phyloP scores from a whole-genome alignment of 192 early-diverging fungal genomes.

The Podila minutissima region DNA sequence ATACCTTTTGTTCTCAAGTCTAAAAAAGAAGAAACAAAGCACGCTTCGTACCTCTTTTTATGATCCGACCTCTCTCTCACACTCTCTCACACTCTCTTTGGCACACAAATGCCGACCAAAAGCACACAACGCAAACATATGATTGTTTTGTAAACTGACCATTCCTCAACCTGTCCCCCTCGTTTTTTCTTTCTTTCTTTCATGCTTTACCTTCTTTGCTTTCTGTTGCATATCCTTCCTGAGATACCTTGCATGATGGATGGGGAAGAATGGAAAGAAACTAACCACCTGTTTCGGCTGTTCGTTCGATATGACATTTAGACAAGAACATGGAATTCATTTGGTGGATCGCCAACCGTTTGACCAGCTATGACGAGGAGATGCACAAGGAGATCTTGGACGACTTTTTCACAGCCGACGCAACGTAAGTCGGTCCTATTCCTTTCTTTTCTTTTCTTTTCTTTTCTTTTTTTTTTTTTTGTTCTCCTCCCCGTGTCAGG shows the following conservation, averaged over 20 bases:
- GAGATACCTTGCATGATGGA: background rate
- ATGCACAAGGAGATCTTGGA: constrained; percentile 59
- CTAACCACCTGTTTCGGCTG: background rate
- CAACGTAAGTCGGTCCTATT: constrained; percentile 12
- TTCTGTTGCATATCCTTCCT: background rate
- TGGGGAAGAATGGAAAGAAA: background rate
- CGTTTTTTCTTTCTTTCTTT: background rate
- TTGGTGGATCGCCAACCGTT: constrained; percentile 42
- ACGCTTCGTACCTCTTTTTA: background rate
- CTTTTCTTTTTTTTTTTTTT: background rate
- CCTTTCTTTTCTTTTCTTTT: background rate
- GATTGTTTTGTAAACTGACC: background rate
- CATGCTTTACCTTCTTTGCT: background rate
- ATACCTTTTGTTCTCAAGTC: background rate
- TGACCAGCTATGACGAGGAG: constrained; percentile 54
- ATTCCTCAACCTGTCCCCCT: background rate
- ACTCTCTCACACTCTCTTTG: too few relatives aligned
- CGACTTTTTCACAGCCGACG: constrained; percentile 62
- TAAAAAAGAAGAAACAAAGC: background rate
- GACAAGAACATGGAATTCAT: constrained; percentile 48
- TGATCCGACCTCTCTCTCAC: background rate
- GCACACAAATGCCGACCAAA: background rate
- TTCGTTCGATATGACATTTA: background rate
- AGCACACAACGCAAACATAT: background rate
- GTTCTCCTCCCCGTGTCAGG: background rate